Evolutionary conservation across 73 alveolate genomes (phyloP).

Genomic region (Tetrahymena malaccensis): DNA sequence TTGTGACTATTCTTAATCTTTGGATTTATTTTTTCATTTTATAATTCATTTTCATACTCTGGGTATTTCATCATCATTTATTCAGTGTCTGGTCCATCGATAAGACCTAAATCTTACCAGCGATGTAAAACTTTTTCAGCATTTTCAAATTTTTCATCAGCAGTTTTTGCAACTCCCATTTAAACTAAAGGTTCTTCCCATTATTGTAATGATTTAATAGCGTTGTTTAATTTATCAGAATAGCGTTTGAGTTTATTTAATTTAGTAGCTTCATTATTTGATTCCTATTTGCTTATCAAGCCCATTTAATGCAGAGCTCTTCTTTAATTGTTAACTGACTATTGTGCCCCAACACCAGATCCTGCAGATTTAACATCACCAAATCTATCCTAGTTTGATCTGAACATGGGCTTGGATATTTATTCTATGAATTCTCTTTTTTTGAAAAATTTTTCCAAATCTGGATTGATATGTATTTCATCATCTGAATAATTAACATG

Average conservation of each 20-base stretch:
- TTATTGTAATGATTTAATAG: not conserved
- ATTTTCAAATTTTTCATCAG: not conserved
- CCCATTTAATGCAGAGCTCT: not conserved
- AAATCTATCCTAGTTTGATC: not conserved
- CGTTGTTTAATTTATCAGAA: not conserved
- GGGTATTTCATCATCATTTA: not conserved
- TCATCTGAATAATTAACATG: not conserved
- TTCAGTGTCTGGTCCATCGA: not conserved
- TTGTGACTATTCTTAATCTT: not conserved
- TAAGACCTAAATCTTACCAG: not conserved
- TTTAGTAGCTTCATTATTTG: not conserved
- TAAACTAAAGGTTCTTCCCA: not conserved
- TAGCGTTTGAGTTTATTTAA: not conserved
- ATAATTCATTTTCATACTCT: not conserved
- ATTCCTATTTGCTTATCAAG: not conserved
- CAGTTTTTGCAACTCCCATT: not conserved
- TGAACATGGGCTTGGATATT: not conserved
- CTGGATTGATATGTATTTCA: not conserved
- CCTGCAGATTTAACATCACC: not conserved
- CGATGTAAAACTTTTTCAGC: not conserved
- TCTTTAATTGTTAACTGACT: not conserved
- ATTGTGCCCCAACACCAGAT: not conserved
- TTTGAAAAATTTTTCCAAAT: not conserved
- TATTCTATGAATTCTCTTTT: not conserved
- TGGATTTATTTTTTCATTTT: not conserved